Base-by-base conservation (phyloP, 2,329 filamentous ascomycete genomes). In the Aspergillus fischeri region DNA sequence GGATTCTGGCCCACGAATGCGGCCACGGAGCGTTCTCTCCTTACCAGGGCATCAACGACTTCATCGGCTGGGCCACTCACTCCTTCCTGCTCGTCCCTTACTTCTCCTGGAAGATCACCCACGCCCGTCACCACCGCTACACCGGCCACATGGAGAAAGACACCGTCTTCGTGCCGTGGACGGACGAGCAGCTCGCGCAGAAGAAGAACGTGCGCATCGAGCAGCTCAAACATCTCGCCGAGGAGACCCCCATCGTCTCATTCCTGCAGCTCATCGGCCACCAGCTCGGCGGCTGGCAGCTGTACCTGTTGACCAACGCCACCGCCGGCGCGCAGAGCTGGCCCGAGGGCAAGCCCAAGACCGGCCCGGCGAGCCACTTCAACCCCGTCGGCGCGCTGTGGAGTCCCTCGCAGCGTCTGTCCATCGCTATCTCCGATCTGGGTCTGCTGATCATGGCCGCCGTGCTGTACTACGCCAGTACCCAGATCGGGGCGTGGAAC, bases 21-120 rank as follows among this genome's bases (percentile, higher is more conserved):
- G 87, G 87, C 52, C 87, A 90, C 70, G 83, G 84, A 20, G 85
- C 86, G 50, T 87, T 90, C 70, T 87, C 84, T n/a, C 71, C 75
- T 24, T 78, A 82, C 70, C 75, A 75, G 50, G 69, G 64, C 32
- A 68, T 88, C 61, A 89, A 89, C 71, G 81, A 87, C 66, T 70
- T 80, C 17, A 76, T 86, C 55, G 87, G 87, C 58, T 87, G 86
- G 78, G 69, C 81, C 51, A 73, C 85, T n/a, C 87, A 90, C 78
- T 87, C 84, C 6, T 77, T 81, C 58, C 78, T 90, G 42, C 72
- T 87, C 60, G 86, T 88, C 2, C 88, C 88, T 3, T 91, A 86
- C 76, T 89, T 89, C 76, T 85, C 83, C 51, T 90, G 87, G 87
- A 86, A 88, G 75, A 85, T 85, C 70, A 86, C 83, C 32, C 88